A percentile compares a stretch with the other conserved stretches of the same genome.
These are phyloP conservation scores for Dothidotthia symphoricarpi DNA, from an alignment of 2,329 filamentous ascomycete species.

Conservation along the genomic window DNA sequence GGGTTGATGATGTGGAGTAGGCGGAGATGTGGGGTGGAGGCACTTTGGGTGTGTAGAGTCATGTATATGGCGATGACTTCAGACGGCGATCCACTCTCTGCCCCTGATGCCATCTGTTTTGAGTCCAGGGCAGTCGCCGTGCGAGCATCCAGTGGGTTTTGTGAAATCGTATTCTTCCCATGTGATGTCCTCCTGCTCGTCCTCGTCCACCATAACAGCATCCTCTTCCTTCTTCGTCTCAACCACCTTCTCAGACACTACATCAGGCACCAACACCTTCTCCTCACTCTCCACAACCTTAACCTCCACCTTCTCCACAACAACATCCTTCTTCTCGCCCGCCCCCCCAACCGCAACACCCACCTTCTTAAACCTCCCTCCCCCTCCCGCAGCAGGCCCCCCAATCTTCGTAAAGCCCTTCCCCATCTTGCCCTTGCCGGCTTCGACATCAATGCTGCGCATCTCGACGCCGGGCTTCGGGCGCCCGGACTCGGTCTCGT, in stretches of 20 bases:
- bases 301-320: slow-evolving; percentile 27
- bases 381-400: slow-evolving; percentile 7
- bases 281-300: no score
- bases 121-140: slow-evolving; percentile 23
- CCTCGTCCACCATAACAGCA: slow-evolving; percentile 32
- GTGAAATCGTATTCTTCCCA: slow-evolving; percentile 54
- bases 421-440: slow-evolving; percentile 16
- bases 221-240: slow-evolving; percentile 24
- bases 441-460: slow-evolving; percentile 25
- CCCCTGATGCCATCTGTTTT: slow-evolving; percentile 26
- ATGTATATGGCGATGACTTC: no score
- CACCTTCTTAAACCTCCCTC: slow-evolving; percentile 67
- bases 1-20: no score
- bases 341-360: slow-evolving; percentile 46
- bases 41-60: no score
- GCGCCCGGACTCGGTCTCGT: slow-evolving; percentile 23
- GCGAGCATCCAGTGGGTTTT: slow-evolving; percentile 51
- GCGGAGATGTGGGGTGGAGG: no score
- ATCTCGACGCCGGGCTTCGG: slow-evolving; percentile 23
- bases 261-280: neutral
- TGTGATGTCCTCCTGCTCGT: slow-evolving; percentile 25
- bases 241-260: slow-evolving; percentile 1
- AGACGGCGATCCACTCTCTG: slow-evolving; percentile 12
- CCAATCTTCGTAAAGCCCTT: slow-evolving; percentile 33
- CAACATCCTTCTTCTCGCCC: slow-evolving; percentile 6